Conservation (phyloP, 768 basidiomycete genomes). For the Lactarius indigo region DNA sequence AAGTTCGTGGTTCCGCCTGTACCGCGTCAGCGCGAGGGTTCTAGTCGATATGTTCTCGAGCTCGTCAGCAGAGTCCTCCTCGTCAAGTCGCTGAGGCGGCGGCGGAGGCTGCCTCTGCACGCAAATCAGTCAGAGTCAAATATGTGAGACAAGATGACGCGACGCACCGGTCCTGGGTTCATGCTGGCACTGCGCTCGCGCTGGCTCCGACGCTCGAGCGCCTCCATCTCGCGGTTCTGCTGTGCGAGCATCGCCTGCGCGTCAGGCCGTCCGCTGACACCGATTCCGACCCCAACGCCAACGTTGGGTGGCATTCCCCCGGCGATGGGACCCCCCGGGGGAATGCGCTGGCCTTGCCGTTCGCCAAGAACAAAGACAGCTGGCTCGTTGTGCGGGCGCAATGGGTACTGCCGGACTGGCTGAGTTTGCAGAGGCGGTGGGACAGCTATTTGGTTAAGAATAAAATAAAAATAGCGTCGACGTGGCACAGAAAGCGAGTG, state of each 20-base stretch:
- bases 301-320: slow-evolving; percentile 17
- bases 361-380: slow-evolving; percentile 69
- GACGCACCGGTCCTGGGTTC: slow-evolving; percentile 21
- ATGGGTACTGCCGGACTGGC: slow-evolving; percentile 68
- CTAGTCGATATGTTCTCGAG: slow-evolving; percentile 68
- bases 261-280: slow-evolving; percentile 21
- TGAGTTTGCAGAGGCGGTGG: slow-evolving; percentile 53
- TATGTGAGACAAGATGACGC: background rate
- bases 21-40: slow-evolving; percentile 66
- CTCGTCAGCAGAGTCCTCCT: slow-evolving; percentile 43
- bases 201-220: slow-evolving; percentile 51
- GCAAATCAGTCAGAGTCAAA: background rate
- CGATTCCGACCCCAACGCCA: slow-evolving; percentile 7
- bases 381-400: slow-evolving; percentile 63
- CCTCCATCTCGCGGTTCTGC: slow-evolving; percentile 70
- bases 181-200: slow-evolving; percentile 38
- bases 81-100: slow-evolving; percentile 23
- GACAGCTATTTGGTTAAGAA: slow-evolving; percentile 45
- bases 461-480: background rate
- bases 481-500: background rate
- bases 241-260: slow-evolving; percentile 69
- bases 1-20: slow-evolving; percentile 76
- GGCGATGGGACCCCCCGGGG: slow-evolving; percentile 5
- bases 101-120: slow-evolving; percentile 10
- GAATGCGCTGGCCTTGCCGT: slow-evolving; percentile 65